phyloP scores from a whole-genome alignment of 2,329 filamentous ascomycete species.

The Septoria petroselini region DNA sequence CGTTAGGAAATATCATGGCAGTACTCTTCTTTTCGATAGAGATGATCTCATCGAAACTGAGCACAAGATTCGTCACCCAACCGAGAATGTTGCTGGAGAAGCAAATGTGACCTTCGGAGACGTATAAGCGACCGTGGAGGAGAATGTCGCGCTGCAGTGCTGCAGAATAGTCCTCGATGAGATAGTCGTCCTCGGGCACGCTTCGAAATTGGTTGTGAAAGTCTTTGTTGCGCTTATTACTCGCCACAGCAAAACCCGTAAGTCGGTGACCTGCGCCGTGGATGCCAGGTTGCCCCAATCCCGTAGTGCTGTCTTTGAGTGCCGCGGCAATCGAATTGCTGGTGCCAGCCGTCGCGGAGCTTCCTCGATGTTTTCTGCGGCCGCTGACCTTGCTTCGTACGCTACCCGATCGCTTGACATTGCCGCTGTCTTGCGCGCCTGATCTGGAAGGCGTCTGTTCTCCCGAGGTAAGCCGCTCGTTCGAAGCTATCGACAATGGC shows the following conservation, averaged over 20 bases:
- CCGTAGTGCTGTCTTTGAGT: slow-evolving; percentile 66
- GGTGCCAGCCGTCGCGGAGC: slow-evolving; percentile 63
- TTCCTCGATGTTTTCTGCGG: slow-evolving; percentile 69
- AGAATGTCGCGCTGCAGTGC: slow-evolving; percentile 93
- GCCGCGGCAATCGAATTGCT: slow-evolving; percentile 71
- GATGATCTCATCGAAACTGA: slow-evolving; percentile 97
- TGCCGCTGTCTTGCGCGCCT: slow-evolving; percentile 54
- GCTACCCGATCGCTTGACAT: slow-evolving; percentile 54
- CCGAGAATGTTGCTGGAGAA: slow-evolving; percentile 99
- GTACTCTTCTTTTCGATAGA: slow-evolving; percentile 96
- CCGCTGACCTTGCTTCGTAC: slow-evolving; percentile 55
- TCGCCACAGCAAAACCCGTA: slow-evolving; percentile 93
- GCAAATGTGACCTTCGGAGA: slow-evolving; percentile 95
- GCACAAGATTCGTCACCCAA: slow-evolving; percentile 95
- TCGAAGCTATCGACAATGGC: slow-evolving; percentile 43
- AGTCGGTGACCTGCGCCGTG: slow-evolving; percentile 66
- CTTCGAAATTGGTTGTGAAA: slow-evolving; percentile 93
- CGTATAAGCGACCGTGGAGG: slow-evolving; percentile 87
- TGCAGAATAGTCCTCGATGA: slow-evolving; percentile 98
- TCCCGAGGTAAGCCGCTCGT: slow-evolving; percentile 41
- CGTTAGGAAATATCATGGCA: slow-evolving; percentile 92
- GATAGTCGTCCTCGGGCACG: slow-evolving; percentile 94
- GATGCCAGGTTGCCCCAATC: slow-evolving; percentile 62
- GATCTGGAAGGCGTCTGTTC: slow-evolving; percentile 65
- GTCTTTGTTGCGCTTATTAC: slow-evolving; percentile 91